Base-by-base conservation (phyloP, 768 basidiomycete genomes). In the Lactifluus volemus region DNA sequence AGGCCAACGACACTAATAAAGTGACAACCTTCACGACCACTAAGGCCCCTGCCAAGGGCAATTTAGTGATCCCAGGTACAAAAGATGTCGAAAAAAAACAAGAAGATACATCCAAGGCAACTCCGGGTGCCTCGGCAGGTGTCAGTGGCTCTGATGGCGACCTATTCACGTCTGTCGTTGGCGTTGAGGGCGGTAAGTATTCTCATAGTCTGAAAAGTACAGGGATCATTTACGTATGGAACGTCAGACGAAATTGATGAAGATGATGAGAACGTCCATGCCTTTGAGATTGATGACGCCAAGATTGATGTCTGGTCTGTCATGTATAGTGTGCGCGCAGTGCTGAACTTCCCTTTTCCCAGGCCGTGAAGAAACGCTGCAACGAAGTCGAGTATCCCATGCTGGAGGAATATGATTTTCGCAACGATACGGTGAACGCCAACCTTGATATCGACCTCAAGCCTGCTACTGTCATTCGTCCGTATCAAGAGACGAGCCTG, bases 361-460 rank as follows among this genome's bases (percentile, higher is more conserved):
- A 96, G 92, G 90, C 91, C 65, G 94, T 99, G 63, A 96, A 98
- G 76, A 90, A 91, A 68, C 86, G 93, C 41, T 98, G 97, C 70
- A 94, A 94, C 68, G 96, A 97, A 67, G 81, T 98, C 42, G 94
- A 98, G 70, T 92, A 95, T 66, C 97, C 97, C 8, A 97, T 98
- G 86, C 79, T 99, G 48, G 97, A 99, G 72, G 97, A 99, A 75
- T 99, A 99, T 70, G 97, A 99, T 73, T 99, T 98, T 79, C 81
- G 95, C 47, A 96, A 98, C 70, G 97, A 99, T 71, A 93, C 91
- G 0, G 77, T 94, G 66, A 99, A 99, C 70, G 83, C 97, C 32
- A 96, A 98, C 73, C 80, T 99, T 49, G 97, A 99, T 70, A 99
- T 99, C 59, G 97, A 99, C 73, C 82, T 99, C 56, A 99, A 99